Percentiles rank a stretch among this genome's conserved stretches.
Evolutionary conservation across 2,329 filamentous ascomycete species (phyloP).

Genomic region (Capronia americana): DNA sequence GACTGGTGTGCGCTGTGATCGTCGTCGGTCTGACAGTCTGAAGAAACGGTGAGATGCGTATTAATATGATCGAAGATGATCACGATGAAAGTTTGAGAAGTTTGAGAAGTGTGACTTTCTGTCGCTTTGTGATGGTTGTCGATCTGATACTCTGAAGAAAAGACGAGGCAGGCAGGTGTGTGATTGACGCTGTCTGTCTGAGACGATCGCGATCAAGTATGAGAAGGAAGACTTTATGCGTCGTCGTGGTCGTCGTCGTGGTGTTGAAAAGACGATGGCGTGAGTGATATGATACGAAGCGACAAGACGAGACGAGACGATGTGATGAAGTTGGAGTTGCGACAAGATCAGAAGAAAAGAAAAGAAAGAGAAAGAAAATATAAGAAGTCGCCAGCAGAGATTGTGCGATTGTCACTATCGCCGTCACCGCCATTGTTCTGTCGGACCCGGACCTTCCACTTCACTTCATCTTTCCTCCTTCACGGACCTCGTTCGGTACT

Average conservation of each 20-base stretch:
- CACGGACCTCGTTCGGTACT: neutral
- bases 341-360: neutral
- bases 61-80: neutral
- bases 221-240: too few species aligned
- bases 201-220: too few species aligned
- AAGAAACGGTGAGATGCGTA: too few species aligned
- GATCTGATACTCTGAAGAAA: neutral
- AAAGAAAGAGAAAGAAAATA: neutral
- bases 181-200: too few species aligned
- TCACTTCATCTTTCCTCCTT: neutral
- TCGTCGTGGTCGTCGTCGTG: neutral
- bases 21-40: neutral
- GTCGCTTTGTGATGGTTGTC: neutral
- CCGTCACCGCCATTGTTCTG: constrained; percentile 4
- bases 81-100: neutral
- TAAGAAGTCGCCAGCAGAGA: neutral
- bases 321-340: neutral
- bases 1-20: too few species aligned
- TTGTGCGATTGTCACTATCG: neutral
- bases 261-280: neutral
- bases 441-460: constrained; percentile 1
- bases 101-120: neutral
- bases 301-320: neutral
- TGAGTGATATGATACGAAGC: neutral
- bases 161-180: too few species aligned